Evolutionary conservation across 2,329 filamentous ascomycete genomes (phyloP).

Genomic region (Paraconiothyrium brasiliense): DNA sequence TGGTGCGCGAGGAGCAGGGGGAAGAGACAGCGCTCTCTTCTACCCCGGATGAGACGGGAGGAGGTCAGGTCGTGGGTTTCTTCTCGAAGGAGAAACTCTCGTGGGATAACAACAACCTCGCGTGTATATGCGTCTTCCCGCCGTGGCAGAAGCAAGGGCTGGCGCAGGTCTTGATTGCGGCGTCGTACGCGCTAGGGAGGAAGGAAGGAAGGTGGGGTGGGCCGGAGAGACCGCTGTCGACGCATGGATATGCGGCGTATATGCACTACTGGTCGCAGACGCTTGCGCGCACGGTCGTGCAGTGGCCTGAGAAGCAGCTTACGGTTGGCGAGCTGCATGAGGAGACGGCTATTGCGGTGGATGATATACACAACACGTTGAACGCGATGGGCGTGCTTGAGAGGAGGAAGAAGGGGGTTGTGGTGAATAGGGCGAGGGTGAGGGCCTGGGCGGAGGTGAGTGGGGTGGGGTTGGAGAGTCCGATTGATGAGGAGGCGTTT

Average conservation of each 20-base stretch:
- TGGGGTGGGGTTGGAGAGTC: constrained; percentile 68
- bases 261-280: constrained; percentile 86
- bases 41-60: background rate
- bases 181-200: constrained; percentile 90
- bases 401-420: constrained; percentile 59
- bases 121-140: constrained; percentile 94
- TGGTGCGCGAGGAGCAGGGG: constrained; percentile 63
- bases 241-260: constrained; percentile 85
- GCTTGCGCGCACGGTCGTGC: constrained; percentile 73
- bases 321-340: constrained; percentile 77
- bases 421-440: constrained; percentile 68
- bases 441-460: constrained; percentile 73
- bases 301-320: constrained; percentile 56
- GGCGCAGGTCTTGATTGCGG: constrained; percentile 87
- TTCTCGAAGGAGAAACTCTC: constrained; percentile 99
- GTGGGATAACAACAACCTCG: constrained; percentile 98
- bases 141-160: constrained; percentile 93
- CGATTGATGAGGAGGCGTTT: constrained; percentile 80
- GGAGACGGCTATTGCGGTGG: constrained; percentile 82
- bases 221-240: constrained; percentile 91
- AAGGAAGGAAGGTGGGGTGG: constrained; percentile 86
- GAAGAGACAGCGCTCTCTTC: constrained; percentile 34
- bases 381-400: constrained; percentile 80
- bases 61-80: constrained; percentile 81
- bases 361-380: constrained; percentile 82